Evolutionary conservation across 2,329 filamentous ascomycete genomes (phyloP), one percentile per base, ranked within the genome.

Genomic region (Hyphodiscus sp.): DNA sequence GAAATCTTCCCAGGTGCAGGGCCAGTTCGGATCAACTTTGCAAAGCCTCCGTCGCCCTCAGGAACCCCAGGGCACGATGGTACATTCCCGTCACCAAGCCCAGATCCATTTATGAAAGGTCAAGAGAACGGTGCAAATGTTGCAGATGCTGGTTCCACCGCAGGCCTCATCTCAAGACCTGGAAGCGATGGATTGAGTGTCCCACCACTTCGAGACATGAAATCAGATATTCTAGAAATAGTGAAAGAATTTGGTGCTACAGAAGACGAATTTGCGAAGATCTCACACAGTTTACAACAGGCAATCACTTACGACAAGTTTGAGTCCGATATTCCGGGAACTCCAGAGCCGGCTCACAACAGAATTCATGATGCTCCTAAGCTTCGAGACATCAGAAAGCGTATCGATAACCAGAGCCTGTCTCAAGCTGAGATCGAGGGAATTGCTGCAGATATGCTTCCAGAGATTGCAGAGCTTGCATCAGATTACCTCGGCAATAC

Each of bases 401-500:
- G 91, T 41, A 97, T 99, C 64, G 94, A 99, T 71, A 97, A 97
- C 70, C 90, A 92, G 67, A 89, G 87, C 54, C 85, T 92, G 69
- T 87, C 88, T 1, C 81, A 87, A 56, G 77, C 85, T 18, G 94
- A 99, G 70, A 95, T 97, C 62, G 94, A 99, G 71, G 86, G 85
- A 59, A 95, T 94, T 58, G 94, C 94, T 42, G 78, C 89, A 57
- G 89, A 89, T 58, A 99, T 99, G 94, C 81, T 99, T 16, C 90
- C 92, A 10, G 94, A 99, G 70, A 94, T 99, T 68, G 90, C 91
- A 3, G 94, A 99, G 71, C 77, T 99, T 20, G 81, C 94, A 2
- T 96, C 92, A 0, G 94, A 99, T 71, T 99, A 99, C 65, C 81
- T 99, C 30, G 94, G 94, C 63, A 99, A 99, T 73, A 99, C 94